phyloP scores from a whole-genome alignment of 192 early-diverging fungal genomes.

The Mortierella alpina region DNA sequence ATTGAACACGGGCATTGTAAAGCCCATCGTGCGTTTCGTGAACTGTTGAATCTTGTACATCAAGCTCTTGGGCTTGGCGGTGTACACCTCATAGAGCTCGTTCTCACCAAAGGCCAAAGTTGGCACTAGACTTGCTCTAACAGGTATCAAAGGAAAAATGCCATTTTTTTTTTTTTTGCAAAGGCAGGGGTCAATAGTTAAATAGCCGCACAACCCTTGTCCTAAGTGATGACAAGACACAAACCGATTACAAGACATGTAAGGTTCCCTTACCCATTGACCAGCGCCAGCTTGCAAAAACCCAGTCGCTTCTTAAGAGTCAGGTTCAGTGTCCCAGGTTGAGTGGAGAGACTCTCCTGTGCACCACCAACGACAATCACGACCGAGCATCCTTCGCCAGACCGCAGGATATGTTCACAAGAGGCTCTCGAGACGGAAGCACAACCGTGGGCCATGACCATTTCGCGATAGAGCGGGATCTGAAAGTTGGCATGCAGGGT shows the following conservation, averaged over 20 bases:
- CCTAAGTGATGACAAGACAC: not conserved
- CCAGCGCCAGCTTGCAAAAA: slow-evolving; percentile 89
- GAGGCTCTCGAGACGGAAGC: slow-evolving; percentile 77
- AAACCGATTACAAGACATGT: not conserved
- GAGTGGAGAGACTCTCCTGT: slow-evolving; percentile 78
- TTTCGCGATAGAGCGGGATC: slow-evolving; percentile 88
- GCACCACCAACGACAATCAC: slow-evolving; percentile 94
- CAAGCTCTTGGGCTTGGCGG: slow-evolving; percentile 70
- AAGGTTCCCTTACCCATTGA: slow-evolving; percentile 53
- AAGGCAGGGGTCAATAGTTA: no score
- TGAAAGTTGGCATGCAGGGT: slow-evolving; percentile 86
- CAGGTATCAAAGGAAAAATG: not conserved
- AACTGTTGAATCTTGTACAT: slow-evolving; percentile 73
- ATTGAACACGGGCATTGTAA: slow-evolving; percentile 80
- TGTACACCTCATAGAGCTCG: slow-evolving; percentile 82
- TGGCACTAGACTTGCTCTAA: slow-evolving; percentile 81
- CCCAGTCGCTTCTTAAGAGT: slow-evolving; percentile 83
- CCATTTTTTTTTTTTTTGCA: not conserved
- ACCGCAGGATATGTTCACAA: slow-evolving; percentile 76
- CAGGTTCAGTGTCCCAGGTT: slow-evolving; percentile 70
- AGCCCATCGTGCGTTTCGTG: slow-evolving; percentile 72
- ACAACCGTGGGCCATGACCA: slow-evolving; percentile 80
- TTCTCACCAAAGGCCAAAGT: slow-evolving; percentile 94
- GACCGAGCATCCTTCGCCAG: slow-evolving; percentile 72
- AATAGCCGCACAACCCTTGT: no score